These are phyloP conservation scores for Alloteropsis angusta DNA, from an alignment of 202 grass and related monocot genomes.

Conservation along the genomic window DNA sequence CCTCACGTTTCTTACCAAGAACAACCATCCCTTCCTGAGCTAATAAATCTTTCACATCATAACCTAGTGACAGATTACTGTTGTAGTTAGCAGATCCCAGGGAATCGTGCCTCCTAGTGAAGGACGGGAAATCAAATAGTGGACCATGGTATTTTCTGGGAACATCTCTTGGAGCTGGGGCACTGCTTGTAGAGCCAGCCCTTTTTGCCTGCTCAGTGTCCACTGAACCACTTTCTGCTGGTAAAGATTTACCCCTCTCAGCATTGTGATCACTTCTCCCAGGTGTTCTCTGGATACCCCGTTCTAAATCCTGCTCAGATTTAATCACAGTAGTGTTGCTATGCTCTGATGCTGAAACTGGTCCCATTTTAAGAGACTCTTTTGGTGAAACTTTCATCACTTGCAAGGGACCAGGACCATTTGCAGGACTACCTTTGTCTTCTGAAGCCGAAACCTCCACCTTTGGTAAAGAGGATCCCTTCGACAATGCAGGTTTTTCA, in stretches of 20 bases:
- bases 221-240: slow-evolving; percentile 38
- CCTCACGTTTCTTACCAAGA: slow-evolving; percentile 72
- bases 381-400: slow-evolving; percentile 37
- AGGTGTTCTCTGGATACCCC: slow-evolving; percentile 53
- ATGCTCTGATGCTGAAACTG: slow-evolving; percentile 44
- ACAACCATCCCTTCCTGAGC: slow-evolving; percentile 69
- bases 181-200: slow-evolving; percentile 41
- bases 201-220: slow-evolving; percentile 67
- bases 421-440: slow-evolving; percentile 43
- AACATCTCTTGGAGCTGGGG: slow-evolving; percentile 51
- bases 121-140: slow-evolving; percentile 88
- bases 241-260: slow-evolving; percentile 76
- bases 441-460: slow-evolving; percentile 49
- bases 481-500: slow-evolving; percentile 37
- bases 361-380: slow-evolving; percentile 50
- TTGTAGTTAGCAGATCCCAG: slow-evolving; percentile 68
- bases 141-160: slow-evolving; percentile 91
- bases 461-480: slow-evolving; percentile 52
- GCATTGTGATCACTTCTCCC: slow-evolving; percentile 41
- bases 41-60: slow-evolving; percentile 91
- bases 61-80: slow-evolving; percentile 64
- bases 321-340: slow-evolving; percentile 47
- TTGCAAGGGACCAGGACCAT: slow-evolving; percentile 35
- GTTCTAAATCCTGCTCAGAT: slow-evolving; percentile 83
- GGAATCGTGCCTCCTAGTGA: slow-evolving; percentile 88